Evolutionary conservation across 805 yeast species (phyloP).

Genomic region (Jamesozyma jinghongensis): DNA sequence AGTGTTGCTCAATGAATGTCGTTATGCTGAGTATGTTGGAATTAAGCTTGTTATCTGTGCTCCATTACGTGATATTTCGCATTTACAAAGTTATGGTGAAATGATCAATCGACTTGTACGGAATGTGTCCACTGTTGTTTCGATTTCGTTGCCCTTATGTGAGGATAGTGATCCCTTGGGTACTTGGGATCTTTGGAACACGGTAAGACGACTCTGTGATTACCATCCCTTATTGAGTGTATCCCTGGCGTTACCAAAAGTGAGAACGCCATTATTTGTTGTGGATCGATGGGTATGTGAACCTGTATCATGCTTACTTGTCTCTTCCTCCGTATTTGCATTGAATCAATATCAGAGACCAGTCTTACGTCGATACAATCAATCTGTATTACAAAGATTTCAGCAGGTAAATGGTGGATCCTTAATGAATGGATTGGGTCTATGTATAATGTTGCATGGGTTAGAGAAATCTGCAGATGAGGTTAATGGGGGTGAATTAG

Average conservation of each 20-base stretch:
- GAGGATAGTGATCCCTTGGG: constrained; percentile 46
- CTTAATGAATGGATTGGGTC: constrained; percentile 14
- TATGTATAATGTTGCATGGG: constrained; percentile 44
- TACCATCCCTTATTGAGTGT: constrained; percentile 53
- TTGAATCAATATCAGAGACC: constrained; percentile 55
- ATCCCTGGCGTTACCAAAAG: constrained; percentile 65
- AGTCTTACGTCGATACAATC: constrained; percentile 52
- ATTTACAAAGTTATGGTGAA: constrained; percentile 43
- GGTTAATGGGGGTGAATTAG: constrained; percentile 31
- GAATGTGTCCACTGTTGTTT: constrained; percentile 26
- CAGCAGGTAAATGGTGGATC: constrained; percentile 34
- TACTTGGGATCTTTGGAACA: constrained; percentile 71
- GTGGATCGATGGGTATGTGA: constrained; percentile 59
- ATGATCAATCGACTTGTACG: constrained; percentile 29
- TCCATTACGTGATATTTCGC: constrained; percentile 52
- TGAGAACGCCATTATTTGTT: constrained; percentile 41
- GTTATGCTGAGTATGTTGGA: constrained; percentile 52
- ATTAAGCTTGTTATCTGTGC: constrained; percentile 47
- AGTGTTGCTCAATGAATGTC: constrained; percentile 49
- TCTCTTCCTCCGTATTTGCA: constrained; percentile 49
- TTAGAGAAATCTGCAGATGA: constrained; percentile 34
- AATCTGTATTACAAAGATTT: constrained; percentile 37
- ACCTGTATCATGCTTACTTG: constrained; percentile 49
- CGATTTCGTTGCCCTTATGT: constrained; percentile 42
- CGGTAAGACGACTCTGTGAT: constrained; percentile 47